Evolutionary conservation across 495 filamentous ascomycete genomes (phyloP), one percentile per base, ranked within the genome.

Genomic region (Penicillium diatomitis): DNA sequence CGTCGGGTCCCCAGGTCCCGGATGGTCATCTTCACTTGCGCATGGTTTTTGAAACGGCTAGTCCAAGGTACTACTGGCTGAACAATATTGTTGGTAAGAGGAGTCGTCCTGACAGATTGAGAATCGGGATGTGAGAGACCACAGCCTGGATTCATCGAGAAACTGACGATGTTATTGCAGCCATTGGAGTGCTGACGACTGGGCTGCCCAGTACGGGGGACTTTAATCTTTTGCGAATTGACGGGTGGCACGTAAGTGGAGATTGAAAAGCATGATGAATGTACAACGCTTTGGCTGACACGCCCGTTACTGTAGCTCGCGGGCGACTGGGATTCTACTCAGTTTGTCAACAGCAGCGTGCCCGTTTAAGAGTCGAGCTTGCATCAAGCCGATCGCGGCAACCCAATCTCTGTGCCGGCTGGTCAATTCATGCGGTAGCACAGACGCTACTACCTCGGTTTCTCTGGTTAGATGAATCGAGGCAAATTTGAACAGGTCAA

Each of bases 171-270:
- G 30, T 33, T 10, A 31, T 12, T 42, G 28, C 38, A 65, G 60
- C 62, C 8, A 55, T 66, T 49, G 63, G 63, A 10, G 44, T 54
- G 30, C 39, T 64, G 49, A 57, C 55, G 43, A 56, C 10, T 46
- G 50, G 41, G 20, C 38, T 20, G 31, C 46, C n/a, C 31, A 36
- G 9, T 9, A 49, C 28, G 9, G 35, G 35, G 10, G 44, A 54
- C 8, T 31, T 52, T 5, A 55, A 47, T 20, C 36, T 60, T 32
- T 38, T 67, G 29, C 46, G 53, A 10, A 67, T 64, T 44, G 64
- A 67, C 58, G 63, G 53, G 12, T 66, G 61, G 61, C 60, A 67
- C 55, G 64, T 67, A 43, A 56, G 64, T 48, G 20, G 20, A 20
- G 20, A 20, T 20, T 12, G 4, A 10, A 33, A 31, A 9, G 10